Percentiles rank a stretch among this genome's conserved stretches.
These are phyloP conservation scores for Peronospora destructor DNA, from an alignment of 352 stramenopile species.

Conservation along the genomic window DNA sequence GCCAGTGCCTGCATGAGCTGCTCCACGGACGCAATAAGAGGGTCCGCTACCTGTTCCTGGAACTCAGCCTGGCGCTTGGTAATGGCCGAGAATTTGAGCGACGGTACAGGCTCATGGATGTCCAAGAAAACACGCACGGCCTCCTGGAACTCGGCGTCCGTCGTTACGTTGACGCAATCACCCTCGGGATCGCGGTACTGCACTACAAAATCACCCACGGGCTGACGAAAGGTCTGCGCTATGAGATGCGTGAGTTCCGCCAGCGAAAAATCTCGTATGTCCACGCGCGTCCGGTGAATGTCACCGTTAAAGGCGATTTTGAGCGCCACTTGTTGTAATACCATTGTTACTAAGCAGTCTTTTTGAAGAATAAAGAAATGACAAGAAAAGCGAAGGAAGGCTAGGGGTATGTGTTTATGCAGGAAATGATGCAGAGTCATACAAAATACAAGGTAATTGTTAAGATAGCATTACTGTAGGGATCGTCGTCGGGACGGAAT, in stretches of 20 bases:
- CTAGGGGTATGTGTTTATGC: neutral
- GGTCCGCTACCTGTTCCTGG: constrained; percentile 45
- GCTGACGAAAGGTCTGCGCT: constrained; percentile 46
- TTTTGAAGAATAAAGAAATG: constrained; percentile 1
- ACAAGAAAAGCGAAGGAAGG: neutral
- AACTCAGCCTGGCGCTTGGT: constrained; percentile 33
- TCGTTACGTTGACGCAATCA: constrained; percentile 57
- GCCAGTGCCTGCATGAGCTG: constrained; percentile 46
- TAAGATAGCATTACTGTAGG: no score
- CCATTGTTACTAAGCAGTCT: constrained; percentile 8
- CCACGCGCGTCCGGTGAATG: constrained; percentile 68
- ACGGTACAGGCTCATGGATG: constrained; percentile 34
- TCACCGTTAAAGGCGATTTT: constrained; percentile 77
- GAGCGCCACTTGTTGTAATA: constrained; percentile 37
- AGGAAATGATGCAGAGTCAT: no score
- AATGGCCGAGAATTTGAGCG: constrained; percentile 65
- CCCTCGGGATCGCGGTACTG: constrained; percentile 65
- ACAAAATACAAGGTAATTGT: no score
- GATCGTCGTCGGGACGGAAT: no score
- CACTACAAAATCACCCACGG: constrained; percentile 46
- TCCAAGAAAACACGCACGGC: constrained; percentile 50
- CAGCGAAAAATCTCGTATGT: constrained; percentile 48
- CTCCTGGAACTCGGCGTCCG: constrained; percentile 54
- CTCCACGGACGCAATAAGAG: constrained; percentile 54
- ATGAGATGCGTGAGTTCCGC: constrained; percentile 46